These are phyloP conservation scores for Colletotrichum echinochloae DNA, from an alignment of 2,329 filamentous ascomycete genomes.

Conservation along the genomic window DNA sequence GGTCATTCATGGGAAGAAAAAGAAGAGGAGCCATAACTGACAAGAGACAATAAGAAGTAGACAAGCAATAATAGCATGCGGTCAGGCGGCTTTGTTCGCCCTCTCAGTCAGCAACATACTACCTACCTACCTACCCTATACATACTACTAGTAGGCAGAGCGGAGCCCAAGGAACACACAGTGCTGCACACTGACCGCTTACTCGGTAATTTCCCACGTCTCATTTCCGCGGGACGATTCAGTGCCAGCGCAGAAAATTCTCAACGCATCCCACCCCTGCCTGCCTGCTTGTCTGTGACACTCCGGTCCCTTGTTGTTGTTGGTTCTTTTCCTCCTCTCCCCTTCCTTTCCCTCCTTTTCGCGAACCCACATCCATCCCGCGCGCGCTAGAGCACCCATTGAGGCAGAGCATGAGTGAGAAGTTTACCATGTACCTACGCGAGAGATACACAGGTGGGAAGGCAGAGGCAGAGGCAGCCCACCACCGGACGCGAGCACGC, in stretches of 20 bases:
- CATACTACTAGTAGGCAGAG: not conserved
- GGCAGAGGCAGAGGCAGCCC: conserved; percentile 36
- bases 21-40: not conserved
- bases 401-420: conserved; percentile 20
- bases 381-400: conserved; percentile 30
- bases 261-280: conserved; percentile 23
- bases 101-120: not conserved
- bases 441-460: not conserved
- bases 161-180: not conserved
- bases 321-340: not conserved
- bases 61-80: conserved; percentile 3
- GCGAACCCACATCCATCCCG: conserved; percentile 14
- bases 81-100: not conserved
- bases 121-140: too few relatives aligned
- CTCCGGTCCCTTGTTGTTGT: not conserved
- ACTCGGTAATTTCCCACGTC: conserved; percentile 35
- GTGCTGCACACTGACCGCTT: conserved; percentile 25
- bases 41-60: not conserved
- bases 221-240: conserved; percentile 40
- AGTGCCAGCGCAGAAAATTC: conserved; percentile 40
- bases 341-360: not conserved
- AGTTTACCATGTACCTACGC: not conserved
- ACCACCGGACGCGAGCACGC: conserved; percentile 26
- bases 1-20: not conserved
- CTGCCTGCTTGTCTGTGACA: conserved; percentile 13